These are phyloP conservation scores for Lonicera japonica DNA, from an alignment of 129 eudicot species.

Conservation along the genomic window DNA sequence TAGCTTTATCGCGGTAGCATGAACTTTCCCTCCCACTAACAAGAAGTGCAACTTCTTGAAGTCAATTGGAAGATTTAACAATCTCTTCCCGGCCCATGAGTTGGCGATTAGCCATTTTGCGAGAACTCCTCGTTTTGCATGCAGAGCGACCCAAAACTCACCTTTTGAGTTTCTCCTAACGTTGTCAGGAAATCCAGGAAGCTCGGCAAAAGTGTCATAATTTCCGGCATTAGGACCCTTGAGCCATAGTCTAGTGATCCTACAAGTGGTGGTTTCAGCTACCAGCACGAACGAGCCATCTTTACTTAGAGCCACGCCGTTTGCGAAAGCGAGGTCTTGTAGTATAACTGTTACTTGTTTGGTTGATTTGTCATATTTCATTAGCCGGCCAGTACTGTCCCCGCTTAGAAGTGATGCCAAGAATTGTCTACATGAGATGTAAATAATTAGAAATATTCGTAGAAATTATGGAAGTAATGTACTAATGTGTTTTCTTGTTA, in stretches of 20 bases:
- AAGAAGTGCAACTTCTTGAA: slow-evolving; percentile 24
- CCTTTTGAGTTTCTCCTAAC: slow-evolving; percentile 47
- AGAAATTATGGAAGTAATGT: not conserved
- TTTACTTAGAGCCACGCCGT: slow-evolving; percentile 74
- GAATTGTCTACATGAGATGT: slow-evolving; percentile 30
- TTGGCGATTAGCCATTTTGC: slow-evolving; percentile 24
- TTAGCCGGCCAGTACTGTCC: slow-evolving; percentile 69
- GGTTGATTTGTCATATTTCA: slow-evolving; percentile 48
- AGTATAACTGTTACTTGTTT: slow-evolving; percentile 43
- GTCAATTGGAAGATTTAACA: slow-evolving; percentile 24
- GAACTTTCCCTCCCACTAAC: slow-evolving; percentile 36
- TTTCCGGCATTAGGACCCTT: slow-evolving; percentile 52
- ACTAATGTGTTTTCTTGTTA: too few species aligned
- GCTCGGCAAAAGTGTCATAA: slow-evolving; percentile 35
- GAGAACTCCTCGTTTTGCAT: slow-evolving; percentile 31
- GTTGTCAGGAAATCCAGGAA: slow-evolving; percentile 63
- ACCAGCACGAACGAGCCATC: slow-evolving; percentile 59
- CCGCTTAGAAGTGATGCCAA: slow-evolving; percentile 25
- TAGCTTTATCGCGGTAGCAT: slow-evolving; percentile 39
- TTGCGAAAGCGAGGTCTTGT: slow-evolving; percentile 60
- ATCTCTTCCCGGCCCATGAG: slow-evolving; percentile 23
- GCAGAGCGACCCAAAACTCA: slow-evolving; percentile 69
- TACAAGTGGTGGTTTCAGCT: slow-evolving; percentile 52
- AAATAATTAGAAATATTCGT: not conserved
- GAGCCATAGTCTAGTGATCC: slow-evolving; percentile 64